Evolutionary conservation across 306 rosid genomes (phyloP).

Genomic region (Delonix regia): DNA sequence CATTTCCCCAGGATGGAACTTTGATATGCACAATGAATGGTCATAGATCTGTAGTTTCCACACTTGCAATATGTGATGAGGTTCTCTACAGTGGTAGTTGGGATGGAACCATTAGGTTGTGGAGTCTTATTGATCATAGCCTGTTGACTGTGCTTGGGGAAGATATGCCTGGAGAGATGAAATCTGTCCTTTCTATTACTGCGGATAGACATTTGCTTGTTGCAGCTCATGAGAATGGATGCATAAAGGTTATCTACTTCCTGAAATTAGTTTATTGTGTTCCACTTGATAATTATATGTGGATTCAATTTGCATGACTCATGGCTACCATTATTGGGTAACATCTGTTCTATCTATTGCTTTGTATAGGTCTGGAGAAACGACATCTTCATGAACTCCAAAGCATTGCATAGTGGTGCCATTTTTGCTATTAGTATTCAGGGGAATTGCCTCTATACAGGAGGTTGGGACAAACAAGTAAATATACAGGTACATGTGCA

Average conservation of each 20-base stretch:
- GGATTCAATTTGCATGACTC: conserved; percentile 23
- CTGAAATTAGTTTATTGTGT: conserved; percentile 36
- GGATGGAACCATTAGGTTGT: conserved; percentile 93
- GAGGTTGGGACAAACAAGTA: conserved; percentile 83
- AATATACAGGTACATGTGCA: conserved; percentile 74
- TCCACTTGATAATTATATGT: conserved; percentile 28
- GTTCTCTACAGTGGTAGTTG: conserved; percentile 97
- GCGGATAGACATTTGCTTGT: conserved; percentile 62
- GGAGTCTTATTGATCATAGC: conserved; percentile 89
- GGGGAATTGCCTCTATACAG: conserved; percentile 77
- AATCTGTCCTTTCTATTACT: conserved; percentile 66
- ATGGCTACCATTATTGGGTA: conserved; percentile 18
- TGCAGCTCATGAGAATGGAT: conserved; percentile 85
- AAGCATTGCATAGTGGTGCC: conserved; percentile 69
- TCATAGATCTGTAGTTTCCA: conserved; percentile 84
- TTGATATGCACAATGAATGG: conserved; percentile 79
- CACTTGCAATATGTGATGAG: conserved; percentile 65
- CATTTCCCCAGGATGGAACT: conserved; percentile 65
- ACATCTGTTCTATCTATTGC: conserved; percentile 36
- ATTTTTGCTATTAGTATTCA: conserved; percentile 64
- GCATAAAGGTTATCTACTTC: conserved; percentile 65
- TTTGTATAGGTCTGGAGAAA: conserved; percentile 82
- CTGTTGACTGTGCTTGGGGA: conserved; percentile 78
- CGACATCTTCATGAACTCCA: conserved; percentile 60
- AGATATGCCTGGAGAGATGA: conserved; percentile 55